Conservation (phyloP, 2,329 filamentous ascomycete species). For the Hypoxylon sp. region DNA sequence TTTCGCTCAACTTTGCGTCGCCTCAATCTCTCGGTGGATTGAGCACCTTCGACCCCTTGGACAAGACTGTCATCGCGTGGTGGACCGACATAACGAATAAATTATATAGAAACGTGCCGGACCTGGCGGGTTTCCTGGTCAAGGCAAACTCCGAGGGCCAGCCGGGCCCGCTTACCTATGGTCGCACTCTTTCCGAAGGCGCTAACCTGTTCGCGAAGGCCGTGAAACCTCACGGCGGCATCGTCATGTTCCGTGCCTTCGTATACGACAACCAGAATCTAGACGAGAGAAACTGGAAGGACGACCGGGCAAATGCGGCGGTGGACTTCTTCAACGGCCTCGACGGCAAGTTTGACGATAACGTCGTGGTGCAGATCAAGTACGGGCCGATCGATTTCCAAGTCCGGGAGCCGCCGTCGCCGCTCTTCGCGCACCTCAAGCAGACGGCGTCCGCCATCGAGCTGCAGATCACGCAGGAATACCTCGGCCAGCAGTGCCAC, state of each 20-base stretch:
- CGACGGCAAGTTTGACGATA: slow-evolving; percentile 75
- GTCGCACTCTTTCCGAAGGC: slow-evolving; percentile 75
- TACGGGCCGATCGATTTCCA: slow-evolving; percentile 82
- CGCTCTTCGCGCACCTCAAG: slow-evolving; percentile 68
- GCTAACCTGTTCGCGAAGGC: slow-evolving; percentile 76
- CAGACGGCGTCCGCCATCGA: slow-evolving; percentile 68
- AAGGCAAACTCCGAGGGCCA: slow-evolving; percentile 81
- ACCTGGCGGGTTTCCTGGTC: slow-evolving; percentile 76
- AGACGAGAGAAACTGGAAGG: slow-evolving; percentile 71
- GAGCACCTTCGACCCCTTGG: slow-evolving; percentile 73
- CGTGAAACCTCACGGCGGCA: slow-evolving; percentile 68
- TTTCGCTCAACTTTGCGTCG: slow-evolving; percentile 77
- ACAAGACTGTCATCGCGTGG: slow-evolving; percentile 69
- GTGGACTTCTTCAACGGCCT: slow-evolving; percentile 75
- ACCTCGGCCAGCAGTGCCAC: slow-evolving; percentile 77
- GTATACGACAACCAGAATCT: slow-evolving; percentile 71
- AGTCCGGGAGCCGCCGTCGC: slow-evolving; percentile 74
- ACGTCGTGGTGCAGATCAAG: slow-evolving; percentile 80
- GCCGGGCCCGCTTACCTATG: slow-evolving; percentile 76
- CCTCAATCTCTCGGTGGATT: slow-evolving; percentile 69
- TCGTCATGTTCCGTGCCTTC: slow-evolving; percentile 79
- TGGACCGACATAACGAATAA: slow-evolving; percentile 71
- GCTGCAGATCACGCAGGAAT: slow-evolving; percentile 76
- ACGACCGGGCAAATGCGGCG: slow-evolving; percentile 77
- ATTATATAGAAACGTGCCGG: slow-evolving; percentile 72